Evolutionary conservation across 495 filamentous ascomycete species (phyloP).

Genomic region (Arthonia radiata): DNA sequence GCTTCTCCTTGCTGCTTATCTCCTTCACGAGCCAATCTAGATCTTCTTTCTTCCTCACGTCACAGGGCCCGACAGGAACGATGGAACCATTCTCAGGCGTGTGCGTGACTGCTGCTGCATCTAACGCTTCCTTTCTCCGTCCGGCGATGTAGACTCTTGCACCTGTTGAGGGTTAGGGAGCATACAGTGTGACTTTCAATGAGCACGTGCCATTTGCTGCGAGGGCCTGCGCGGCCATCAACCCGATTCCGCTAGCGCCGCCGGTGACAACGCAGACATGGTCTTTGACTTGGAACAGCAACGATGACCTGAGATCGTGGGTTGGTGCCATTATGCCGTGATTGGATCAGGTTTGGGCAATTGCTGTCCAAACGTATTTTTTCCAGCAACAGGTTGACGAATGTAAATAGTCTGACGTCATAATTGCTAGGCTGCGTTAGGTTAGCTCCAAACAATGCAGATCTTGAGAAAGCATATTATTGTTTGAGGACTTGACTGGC

Average conservation of each 20-base stretch:
- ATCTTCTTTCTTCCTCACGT: constrained; percentile 18
- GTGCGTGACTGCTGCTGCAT: constrained; percentile 15
- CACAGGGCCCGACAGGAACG: constrained; percentile 12
- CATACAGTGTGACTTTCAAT: background rate
- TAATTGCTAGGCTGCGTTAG: too few species aligned
- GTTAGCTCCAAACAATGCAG: too few species aligned
- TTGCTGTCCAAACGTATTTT: too few species aligned
- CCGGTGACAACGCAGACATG: too few species aligned
- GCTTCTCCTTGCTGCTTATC: constrained; percentile 13
- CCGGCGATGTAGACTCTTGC: constrained; percentile 19
- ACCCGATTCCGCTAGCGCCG: constrained; percentile 20
- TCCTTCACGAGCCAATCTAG: constrained; percentile 12
- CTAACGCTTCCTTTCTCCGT: constrained; percentile 14
- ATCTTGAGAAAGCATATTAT: too few species aligned
- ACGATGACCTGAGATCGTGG: too few species aligned
- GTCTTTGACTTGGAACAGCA: too few species aligned
- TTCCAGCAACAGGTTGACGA: too few species aligned
- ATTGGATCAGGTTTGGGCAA: too few species aligned
- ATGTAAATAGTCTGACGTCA: too few species aligned
- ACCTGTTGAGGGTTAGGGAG: constrained; percentile 5
- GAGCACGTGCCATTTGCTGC: constrained; percentile 14
- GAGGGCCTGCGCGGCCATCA: constrained; percentile 18
- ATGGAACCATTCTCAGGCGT: constrained; percentile 7
- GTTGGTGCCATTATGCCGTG: too few species aligned
- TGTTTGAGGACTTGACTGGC: too few species aligned